Conservation (phyloP, 2,329 filamentous ascomycete genomes). For the Aureobasidium musti region DNA sequence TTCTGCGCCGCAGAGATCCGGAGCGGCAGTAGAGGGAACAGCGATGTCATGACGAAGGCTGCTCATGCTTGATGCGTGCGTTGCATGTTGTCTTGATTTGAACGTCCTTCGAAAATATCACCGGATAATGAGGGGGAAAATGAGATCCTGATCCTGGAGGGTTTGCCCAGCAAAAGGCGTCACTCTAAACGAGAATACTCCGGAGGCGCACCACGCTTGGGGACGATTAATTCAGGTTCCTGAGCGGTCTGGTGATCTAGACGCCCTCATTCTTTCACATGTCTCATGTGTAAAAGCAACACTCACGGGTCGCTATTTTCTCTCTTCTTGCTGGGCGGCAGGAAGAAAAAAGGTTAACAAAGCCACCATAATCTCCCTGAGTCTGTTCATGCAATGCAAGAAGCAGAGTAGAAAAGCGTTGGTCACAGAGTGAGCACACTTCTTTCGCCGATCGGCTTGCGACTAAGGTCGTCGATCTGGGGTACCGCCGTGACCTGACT, state of each 20-base stretch:
- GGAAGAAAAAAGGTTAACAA: neutral
- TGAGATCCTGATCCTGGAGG: neutral
- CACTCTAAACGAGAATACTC: constrained; percentile 11
- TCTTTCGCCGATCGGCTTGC: neutral
- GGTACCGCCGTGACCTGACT: constrained; percentile 13
- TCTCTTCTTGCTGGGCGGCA: neutral
- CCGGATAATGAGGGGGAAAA: neutral
- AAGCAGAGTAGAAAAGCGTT: neutral
- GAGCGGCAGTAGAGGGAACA: neutral
- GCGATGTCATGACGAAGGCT: neutral
- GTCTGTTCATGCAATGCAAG: neutral
- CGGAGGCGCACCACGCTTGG: neutral
- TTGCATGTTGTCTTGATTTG: neutral
- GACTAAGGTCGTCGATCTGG: constrained; percentile 4
- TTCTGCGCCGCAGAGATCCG: constrained; percentile 1
- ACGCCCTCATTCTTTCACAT: neutral
- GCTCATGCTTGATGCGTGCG: neutral
- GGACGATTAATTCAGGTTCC: neutral
- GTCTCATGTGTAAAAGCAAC: constrained; percentile 13
- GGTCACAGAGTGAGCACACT: constrained; percentile 15
- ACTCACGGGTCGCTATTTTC: neutral
- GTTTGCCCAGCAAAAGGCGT: neutral
- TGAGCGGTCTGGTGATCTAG: constrained; percentile 12
- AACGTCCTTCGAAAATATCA: neutral
- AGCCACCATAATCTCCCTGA: constrained; percentile 17